Evolutionary conservation across 208 protist species (phyloP), one percentile per base, ranked within the genome.

Genomic region (Trypanosoma caninum): DNA sequence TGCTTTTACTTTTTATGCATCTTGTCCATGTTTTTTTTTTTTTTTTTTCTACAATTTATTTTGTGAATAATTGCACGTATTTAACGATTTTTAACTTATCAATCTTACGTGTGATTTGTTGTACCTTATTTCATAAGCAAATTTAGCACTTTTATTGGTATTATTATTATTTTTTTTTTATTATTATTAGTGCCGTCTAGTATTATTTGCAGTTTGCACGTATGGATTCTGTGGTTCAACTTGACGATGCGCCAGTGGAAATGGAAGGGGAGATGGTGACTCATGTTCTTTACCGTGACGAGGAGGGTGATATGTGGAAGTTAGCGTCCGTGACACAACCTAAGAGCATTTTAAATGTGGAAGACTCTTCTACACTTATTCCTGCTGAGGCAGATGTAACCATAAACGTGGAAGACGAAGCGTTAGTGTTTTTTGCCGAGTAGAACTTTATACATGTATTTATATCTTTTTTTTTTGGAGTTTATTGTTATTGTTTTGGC

Each of bases 391-490:
- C 45, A 0, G 61, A 46, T 5, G 67, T 66, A 65, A 59, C 31
- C 7, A 61, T 53, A 11, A 52, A 69, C 10, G 56, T 63, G 0
- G 77, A 83, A 22, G 78, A 84, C 14, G 78, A 84, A 48, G 78
- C 59, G 7, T 33, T 78, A n/a, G 70, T 65, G 44, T 85, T 80
- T 37, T 85, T 85, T 33, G 31, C 18, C 38, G 70, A 78, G 25
- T 77, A 53, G 38, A n/a, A 10, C 10, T 22, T 22, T 34, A n/a
- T 37, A 22, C 30, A 8, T 18, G n/a, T 16, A 10, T 34, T 5
- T 14, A 22, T 5, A 40, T 20, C 30, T n/a, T n/a, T n/a, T n/a
- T n/a, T n/a, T n/a, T n/a, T n/a, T n/a, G n/a, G n/a, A n/a, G n/a
- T n/a, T n/a, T n/a, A n/a, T n/a, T n/a, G n/a, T n/a, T n/a, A n/a